Base-by-base conservation (phyloP, 2,329 filamentous ascomycete species). In the Clonostachys sp. region DNA sequence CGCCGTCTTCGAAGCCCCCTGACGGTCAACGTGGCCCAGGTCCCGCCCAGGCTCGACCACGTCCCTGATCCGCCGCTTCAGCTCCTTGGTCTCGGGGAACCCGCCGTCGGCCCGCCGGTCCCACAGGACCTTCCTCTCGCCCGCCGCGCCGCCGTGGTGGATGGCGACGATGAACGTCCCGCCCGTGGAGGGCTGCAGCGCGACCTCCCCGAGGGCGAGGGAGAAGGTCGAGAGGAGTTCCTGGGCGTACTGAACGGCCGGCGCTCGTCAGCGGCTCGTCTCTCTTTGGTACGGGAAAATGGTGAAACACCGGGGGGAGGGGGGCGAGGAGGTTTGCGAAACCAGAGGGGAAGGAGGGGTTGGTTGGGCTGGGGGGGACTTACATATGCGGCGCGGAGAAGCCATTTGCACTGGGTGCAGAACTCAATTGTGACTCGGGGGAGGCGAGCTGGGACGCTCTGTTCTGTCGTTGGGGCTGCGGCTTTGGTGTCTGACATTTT, bases 371-470 rank as follows among this genome's bases (percentile, higher is more conserved):
- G 42, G 16, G 34, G 33, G 40, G 44, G 51, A 67, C 79, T 56
- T 79, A 92, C 89, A 67, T 94, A 95, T 55, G 89, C 88, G 35
- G 90, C 89, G 50, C 90, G 74, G 12, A 95, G 71, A 80, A 94
- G 89, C 90, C 91, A 95, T 71, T 89, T 88, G 68, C 91, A 96
- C 70, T 96, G 90, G 1, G 89, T 96, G 71, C 91, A 96, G 71
- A 89, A 96, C 55, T 86, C 82, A 60, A 52, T 52, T 9, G 50
- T 52, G 17, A 52, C 46, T 17, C 46, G 36, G 34, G 50, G 50
- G 8, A 52, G 45, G 12, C 45, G 46, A 18, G 24, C 24, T 10
- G 24, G 24, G 9, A 30, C 24, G 24, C 24, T 9, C 24, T 30
- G 24, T 30, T 30, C 24, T 10, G 24, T 30, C 24, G 24, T 30